Evolutionary conservation across 192 early-diverging fungal species (phyloP), one percentile per base, ranked within the genome.

Genomic region (Linnemannia zychae): DNA sequence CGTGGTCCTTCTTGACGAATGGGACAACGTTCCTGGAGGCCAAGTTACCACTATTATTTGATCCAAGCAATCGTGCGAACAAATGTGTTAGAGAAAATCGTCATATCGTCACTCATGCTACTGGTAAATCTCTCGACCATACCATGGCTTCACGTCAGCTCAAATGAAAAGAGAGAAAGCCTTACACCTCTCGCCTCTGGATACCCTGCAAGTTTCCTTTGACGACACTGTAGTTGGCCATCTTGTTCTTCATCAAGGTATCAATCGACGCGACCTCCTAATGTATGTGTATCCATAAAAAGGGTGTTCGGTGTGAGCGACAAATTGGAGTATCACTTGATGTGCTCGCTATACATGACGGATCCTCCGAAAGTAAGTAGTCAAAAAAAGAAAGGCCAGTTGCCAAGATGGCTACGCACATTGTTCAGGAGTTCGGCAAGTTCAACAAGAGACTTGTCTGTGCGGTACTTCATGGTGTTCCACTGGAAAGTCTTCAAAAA

Each of bases 401-500:
- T 73, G 18, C 3, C 37, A 44, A 28, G 18, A 24, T 24, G 20
- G 16, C 20, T 28, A 77, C 77, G 75, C 88, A 96, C 93, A 78
- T 97, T 95, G 34, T 92, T 89, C 50, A 99, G 92, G 78, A 94
- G 87, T 40, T 94, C 91, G 0, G 94, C 88, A 33, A 98, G 91
- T 82, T 99, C 99, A 67, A 92, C 89, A 79, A 99, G 88, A 11
- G 96, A 92, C 88, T 97, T 97, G 88, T 99, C 99, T 2, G 94
- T 93, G 60, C 99, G 91, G 87, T 98, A 99, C 88, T 98, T 99
- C 93, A 98, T 95, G 22, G 94, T 96, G 86, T 99, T 97, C 99
- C 99, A 99, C 75, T 94, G 90, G 82, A 99, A 99, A 33, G 91
- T 89, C 74, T 93, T 92, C 20, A 99, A 87, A 76, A 96, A 99